These are phyloP conservation scores for Dovyalis caffra DNA, from an alignment of 345 rosid genomes.

Conservation along the genomic window DNA sequence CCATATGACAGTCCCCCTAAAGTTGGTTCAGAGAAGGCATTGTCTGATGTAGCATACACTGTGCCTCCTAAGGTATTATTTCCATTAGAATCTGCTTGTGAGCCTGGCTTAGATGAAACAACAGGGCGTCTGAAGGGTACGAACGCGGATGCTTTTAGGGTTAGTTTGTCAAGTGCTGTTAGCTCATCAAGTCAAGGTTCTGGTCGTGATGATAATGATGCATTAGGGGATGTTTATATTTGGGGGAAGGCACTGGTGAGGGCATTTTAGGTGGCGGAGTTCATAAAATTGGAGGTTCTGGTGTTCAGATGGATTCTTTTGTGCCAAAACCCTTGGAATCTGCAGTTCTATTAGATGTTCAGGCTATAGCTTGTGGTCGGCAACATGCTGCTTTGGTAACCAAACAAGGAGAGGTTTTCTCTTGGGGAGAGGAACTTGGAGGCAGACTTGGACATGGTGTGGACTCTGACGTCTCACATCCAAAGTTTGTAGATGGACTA, in stretches of 20 bases:
- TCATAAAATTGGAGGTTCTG: constrained; percentile 17
- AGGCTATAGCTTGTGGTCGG: constrained; percentile 22
- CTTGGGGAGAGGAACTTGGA: constrained; percentile 24
- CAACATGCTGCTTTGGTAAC: constrained; percentile 20
- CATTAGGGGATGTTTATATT: constrained; percentile 26
- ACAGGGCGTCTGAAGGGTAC: constrained; percentile 22
- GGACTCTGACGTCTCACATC: constrained; percentile 54
- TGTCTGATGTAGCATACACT: constrained; percentile 56
- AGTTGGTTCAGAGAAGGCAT: constrained; percentile 36
- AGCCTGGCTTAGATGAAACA: constrained; percentile 32
- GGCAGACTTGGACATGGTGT: constrained; percentile 66
- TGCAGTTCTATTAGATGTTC: constrained; percentile 24
- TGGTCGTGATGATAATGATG: constrained; percentile 26
- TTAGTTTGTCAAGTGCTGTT: constrained; percentile 53
- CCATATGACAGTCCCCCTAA: constrained; percentile 26
- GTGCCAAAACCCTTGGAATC: constrained; percentile 28
- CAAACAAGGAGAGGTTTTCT: constrained; percentile 25
- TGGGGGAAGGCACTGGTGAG: constrained; percentile 26
- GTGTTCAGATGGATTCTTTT: constrained; percentile 15
- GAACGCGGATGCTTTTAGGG: constrained; percentile 39
- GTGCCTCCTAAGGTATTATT: constrained; percentile 42
- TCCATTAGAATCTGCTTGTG: constrained; percentile 37
- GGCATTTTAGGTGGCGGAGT: constrained; percentile 23
- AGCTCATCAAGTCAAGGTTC: constrained; percentile 32
- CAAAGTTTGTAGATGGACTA: constrained; percentile 52